Evolutionary conservation across 768 basidiomycete species (phyloP), one percentile per base, ranked within the genome.

Genomic region (Mycena galericulata): DNA sequence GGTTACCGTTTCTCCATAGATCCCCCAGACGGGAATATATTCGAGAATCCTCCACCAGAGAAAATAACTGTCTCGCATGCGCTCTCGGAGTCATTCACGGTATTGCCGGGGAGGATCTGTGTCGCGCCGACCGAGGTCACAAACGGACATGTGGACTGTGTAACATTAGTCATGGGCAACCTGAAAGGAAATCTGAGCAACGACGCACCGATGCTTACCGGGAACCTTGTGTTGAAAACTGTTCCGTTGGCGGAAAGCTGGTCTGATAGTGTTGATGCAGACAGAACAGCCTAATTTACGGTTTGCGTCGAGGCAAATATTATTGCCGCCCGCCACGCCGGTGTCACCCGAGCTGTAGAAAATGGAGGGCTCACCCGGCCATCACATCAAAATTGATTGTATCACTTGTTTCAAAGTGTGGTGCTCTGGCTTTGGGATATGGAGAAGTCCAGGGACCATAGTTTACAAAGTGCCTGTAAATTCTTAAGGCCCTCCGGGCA

Each of bases 101-200:
- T 83, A 14, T 82, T 79, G n/a, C 80, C 80, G 2, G 80, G 79
- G 36, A 81, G 82, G 56, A 88, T 66, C 62, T 88, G 87, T 5
- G 87, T 88, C 0, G 82, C 85, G 14, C 87, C 87, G 41, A 88
- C 84, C 8, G 87, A 81, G 22, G 87, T 87, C 27, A 87, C 75
- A 55, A 82, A 87, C 1, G 86, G 86, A 68, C 86, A 87, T 0
- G 83, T 81, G 1, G 76, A 76, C 82, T 83, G 40, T n/a, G n/a
- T n/a, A n/a, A n/a, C n/a, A n/a, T n/a, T n/a, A n/a, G n/a, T n/a
- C n/a, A n/a, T n/a, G n/a, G n/a, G 3, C 20, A 59, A 61, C 40
- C 49, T 11, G 7, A 11, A n/a, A n/a, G n/a, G n/a, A 24, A 26
- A 34, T 27, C 27, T 36, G 18, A 53, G 14, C 30, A 53, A 53